Evolutionary conservation across 164 flowering plant genomes (phyloP), one percentile per base, ranked within the genome.

Genomic region (Vitis amurensis): DNA sequence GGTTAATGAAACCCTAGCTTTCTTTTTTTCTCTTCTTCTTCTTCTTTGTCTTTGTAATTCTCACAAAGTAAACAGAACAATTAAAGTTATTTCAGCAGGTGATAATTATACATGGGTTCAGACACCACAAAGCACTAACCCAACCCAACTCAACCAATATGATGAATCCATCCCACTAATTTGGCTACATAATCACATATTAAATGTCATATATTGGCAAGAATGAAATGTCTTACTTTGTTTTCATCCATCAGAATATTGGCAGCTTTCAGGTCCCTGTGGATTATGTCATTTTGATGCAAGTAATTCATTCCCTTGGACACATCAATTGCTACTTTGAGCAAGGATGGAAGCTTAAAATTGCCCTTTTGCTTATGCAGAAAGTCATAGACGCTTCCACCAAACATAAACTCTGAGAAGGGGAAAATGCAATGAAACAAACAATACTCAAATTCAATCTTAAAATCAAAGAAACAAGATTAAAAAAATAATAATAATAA

Each of bases 351-450:
- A 64, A 80, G 76, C 69, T 69, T 75, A 19, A 84, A 70, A 19
- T 63, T 31, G 14, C 78, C 73, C 62, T 76, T 80, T 44, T 78
- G 76, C 68, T 77, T 78, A 52, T 77, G 88, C 30, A 84, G 76
- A 63, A 64, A 73, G 77, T 84, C 83, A 66, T 82, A 80, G 15
- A 84, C 64, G 61, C 83, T 84, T 64, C 86, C 88, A 53, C 88
- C 80, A 63, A 77, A 67, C 83, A 84, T 79, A 52, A 64, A 84
- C 48, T 78, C 81, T 78, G 73, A 59, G 11, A 47, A 59, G 44
- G 50, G 5, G 23, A 56, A 23, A 27, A 60, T 17, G 44, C 11
- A 29, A n/a, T 14, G 12, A 48, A 3, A 61, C 17, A 56, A 9
- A 47, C 23, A 57, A 50, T 47, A 31, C 30, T 27, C 10, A 19